Evolutionary conservation across 345 rosid genomes (phyloP).

Genomic region (Heritiera fomes): DNA sequence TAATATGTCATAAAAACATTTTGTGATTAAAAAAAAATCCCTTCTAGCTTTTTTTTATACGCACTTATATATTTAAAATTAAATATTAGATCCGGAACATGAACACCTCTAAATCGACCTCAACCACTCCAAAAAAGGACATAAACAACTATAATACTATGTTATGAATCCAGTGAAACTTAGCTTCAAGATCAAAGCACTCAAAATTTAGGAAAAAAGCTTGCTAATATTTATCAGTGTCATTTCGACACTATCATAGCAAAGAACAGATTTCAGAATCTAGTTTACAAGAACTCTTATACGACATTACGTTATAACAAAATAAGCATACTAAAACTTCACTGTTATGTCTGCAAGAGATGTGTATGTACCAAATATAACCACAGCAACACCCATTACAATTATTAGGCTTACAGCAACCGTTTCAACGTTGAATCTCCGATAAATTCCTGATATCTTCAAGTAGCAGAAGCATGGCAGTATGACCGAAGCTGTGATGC

Average conservation of each 20-base stretch:
- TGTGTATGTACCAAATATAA: slow-evolving; percentile 50
- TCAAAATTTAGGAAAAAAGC: no score
- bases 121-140: no score
- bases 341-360: slow-evolving; percentile 43
- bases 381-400: slow-evolving; percentile 35
- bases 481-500: slow-evolving; percentile 46
- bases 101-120: no score
- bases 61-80: no score
- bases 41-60: no score
- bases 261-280: not conserved
- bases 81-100: no score
- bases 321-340: slow-evolving; percentile 19
- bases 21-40: no score
- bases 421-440: slow-evolving; percentile 35
- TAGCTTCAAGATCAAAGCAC: no score
- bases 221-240: no score
- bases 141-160: no score
- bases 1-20: no score
- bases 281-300: not conserved
- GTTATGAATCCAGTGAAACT: no score
- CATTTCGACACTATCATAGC: not conserved
- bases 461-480: slow-evolving; percentile 56
- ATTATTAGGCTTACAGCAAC: slow-evolving; percentile 31
- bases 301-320: not conserved
- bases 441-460: slow-evolving; percentile 49